These are phyloP conservation scores for Lactarius akahatsu DNA, from an alignment of 768 basidiomycete genomes.

Conservation along the genomic window DNA sequence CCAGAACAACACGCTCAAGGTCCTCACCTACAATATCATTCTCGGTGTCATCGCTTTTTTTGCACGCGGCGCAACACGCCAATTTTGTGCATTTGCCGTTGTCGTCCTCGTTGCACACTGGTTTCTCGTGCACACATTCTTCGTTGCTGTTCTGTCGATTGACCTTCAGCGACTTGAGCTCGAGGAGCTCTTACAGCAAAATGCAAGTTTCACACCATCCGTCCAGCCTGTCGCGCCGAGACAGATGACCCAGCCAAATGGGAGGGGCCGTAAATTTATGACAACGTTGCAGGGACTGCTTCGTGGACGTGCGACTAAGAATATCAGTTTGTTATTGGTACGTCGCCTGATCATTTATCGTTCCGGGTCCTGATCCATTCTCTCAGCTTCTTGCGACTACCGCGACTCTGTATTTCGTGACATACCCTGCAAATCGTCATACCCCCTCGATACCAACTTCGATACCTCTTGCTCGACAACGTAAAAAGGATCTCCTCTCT, in stretches of 20 bases:
- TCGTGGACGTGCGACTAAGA: conserved; percentile 67
- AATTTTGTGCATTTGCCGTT: conserved; percentile 91
- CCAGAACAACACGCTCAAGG: conserved; percentile 91
- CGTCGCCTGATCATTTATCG: conserved; percentile 27
- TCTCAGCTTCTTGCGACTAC: conserved; percentile 76
- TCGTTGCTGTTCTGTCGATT: conserved; percentile 90
- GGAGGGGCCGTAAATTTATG: conserved; percentile 47
- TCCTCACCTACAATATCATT: conserved; percentile 80
- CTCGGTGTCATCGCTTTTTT: conserved; percentile 74
- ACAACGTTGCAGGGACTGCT: conserved; percentile 47
- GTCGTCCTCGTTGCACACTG: conserved; percentile 96
- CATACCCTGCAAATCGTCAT: conserved; percentile 44
- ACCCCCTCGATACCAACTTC: conserved; percentile 26
- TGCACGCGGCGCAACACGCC: conserved; percentile 76
- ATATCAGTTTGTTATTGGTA: conserved; percentile 79
- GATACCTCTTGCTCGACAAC: conserved; percentile 21
- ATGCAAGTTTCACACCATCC: conserved; percentile 53
- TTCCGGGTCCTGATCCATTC: conserved; percentile 5
- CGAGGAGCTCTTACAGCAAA: conserved; percentile 80
- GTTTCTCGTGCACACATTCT: conserved; percentile 96
- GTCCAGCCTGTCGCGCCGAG: conserved; percentile 34
- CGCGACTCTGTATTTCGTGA: conserved; percentile 71
- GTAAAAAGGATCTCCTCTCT: conserved; percentile 23
- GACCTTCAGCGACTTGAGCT: conserved; percentile 95
- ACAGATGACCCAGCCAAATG: conserved; percentile 33